phyloP scores from a whole-genome alignment of 2,329 filamentous ascomycete species.

The Colletotrichum musae region DNA sequence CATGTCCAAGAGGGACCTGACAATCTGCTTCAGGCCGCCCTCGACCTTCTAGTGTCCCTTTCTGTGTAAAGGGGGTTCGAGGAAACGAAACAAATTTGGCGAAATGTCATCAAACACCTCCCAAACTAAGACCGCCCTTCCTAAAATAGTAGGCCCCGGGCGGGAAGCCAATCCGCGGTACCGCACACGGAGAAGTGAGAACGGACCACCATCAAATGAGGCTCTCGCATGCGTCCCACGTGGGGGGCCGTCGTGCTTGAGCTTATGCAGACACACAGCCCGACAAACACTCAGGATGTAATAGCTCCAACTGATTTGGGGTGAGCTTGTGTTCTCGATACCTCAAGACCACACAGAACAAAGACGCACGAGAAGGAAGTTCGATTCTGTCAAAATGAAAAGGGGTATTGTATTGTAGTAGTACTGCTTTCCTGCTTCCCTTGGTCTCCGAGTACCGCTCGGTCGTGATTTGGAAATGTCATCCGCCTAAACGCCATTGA shows the following conservation, averaged over 20 bases:
- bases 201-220: constrained; percentile 39
- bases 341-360: too few relatives aligned
- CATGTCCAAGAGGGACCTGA: constrained; percentile 3
- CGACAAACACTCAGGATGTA: too few relatives aligned
- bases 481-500: too few relatives aligned
- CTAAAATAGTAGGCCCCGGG: constrained; percentile 17
- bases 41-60: constrained; percentile 1
- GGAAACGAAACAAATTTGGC: constrained; percentile 34
- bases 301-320: too few relatives aligned
- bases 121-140: background rate
- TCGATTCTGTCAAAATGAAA: too few relatives aligned
- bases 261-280: constrained; percentile 25
- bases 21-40: constrained; percentile 21
- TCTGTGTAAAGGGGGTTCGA: background rate
- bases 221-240: constrained; percentile 37
- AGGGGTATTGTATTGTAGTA: too few relatives aligned
- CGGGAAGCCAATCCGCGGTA: background rate
- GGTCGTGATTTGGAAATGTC: too few relatives aligned
- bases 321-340: too few relatives aligned
- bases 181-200: background rate
- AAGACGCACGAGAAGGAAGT: too few relatives aligned
- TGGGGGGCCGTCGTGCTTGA: constrained; percentile 26
- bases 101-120: constrained; percentile 20
- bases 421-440: too few relatives aligned
- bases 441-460: too few relatives aligned